Percentiles rank a stretch among this genome's conserved stretches.
Evolutionary conservation across 2,329 filamentous ascomycete species (phyloP).

Genomic region (Diaporthe sp.): DNA sequence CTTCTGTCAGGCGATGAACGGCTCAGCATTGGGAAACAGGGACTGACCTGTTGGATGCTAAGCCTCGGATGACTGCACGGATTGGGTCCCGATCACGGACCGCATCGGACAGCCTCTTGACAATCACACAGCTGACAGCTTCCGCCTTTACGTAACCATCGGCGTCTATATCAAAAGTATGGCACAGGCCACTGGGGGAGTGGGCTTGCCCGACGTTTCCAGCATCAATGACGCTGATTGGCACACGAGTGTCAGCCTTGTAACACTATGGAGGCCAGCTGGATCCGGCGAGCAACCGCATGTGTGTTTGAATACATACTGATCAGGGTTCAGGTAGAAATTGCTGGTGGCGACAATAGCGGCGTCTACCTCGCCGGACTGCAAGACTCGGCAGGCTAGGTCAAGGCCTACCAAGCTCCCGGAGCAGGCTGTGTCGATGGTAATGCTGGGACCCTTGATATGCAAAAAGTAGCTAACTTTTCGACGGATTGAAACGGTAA

Average conservation of each 20-base stretch:
- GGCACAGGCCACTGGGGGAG: slow-evolving; percentile 37
- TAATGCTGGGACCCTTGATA: slow-evolving; percentile 19
- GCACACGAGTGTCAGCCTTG: too few species aligned
- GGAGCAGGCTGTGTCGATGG: slow-evolving; percentile 29
- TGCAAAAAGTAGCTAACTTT: slow-evolving; percentile 15
- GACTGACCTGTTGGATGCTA: neutral
- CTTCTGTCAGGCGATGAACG: too few species aligned
- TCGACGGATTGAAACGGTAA: too few species aligned
- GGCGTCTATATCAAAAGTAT: neutral
- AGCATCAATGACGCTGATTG: neutral
- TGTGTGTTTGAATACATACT: neutral
- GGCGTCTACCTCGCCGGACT: neutral
- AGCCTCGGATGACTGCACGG: neutral
- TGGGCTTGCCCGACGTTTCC: neutral
- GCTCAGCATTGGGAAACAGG: neutral
- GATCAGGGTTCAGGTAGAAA: slow-evolving; percentile 6
- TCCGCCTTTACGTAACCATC: slow-evolving; percentile 48
- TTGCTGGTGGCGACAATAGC: slow-evolving; percentile 13
- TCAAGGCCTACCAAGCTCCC: neutral
- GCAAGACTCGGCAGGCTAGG: neutral
- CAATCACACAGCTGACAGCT: neutral
- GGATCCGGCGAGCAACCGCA: too few species aligned
- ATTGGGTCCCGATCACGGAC: slow-evolving; percentile 3
- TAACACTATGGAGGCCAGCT: too few species aligned
- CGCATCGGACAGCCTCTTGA: neutral